Evolutionary conservation across 768 basidiomycete genomes (phyloP), one percentile per base, ranked within the genome.

Genomic region (Boletus pseudopeckii): DNA sequence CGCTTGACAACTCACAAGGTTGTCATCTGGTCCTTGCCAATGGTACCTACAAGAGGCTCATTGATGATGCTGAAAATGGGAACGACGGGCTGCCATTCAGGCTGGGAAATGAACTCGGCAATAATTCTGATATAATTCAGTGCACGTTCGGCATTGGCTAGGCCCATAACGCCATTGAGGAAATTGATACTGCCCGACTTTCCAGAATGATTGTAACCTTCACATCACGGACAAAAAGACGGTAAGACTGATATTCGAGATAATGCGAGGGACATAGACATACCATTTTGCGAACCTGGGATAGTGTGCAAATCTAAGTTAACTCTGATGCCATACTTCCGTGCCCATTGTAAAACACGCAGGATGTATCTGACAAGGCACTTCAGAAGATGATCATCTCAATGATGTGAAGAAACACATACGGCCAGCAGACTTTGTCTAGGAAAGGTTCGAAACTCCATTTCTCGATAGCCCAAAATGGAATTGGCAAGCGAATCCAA

Each of bases 261-360:
- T 3, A 41, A 48, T 22, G 40, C 3, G 32, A 47, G 14, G 37
- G 34, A 37, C 10, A 41, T 30, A 30, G 13, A 53, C 59, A 8
- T 51, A 77, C 86, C 89, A 66, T 89, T 90, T 63, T 90, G 89
- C 43, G 82, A 83, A 39, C 92, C 92, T 30, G 92, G 91, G 24
- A 85, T 75, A 5, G 88, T 78, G 67, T 91, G 89, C 33, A 92
- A 70, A 72, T 95, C 93, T 13, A 95, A 73, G 63, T 82, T 82
- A 50, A 95, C 82, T 28, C 92, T 79, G n/a, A 95, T 60, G 1
- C 92, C 92, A 66, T 95, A 95, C 71, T 97, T 95, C 46, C 92
- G 77, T 14, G 84, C 85, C 93, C 93, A 97, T 3, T 75, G 77
- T 37, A 95, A 73, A 24, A 87, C 78, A 40, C 83, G 83, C 18